These are phyloP conservation scores for Aurantiochytrium sp. DNA, from an alignment of 108 stramenopile genomes.

Conservation along the genomic window DNA sequence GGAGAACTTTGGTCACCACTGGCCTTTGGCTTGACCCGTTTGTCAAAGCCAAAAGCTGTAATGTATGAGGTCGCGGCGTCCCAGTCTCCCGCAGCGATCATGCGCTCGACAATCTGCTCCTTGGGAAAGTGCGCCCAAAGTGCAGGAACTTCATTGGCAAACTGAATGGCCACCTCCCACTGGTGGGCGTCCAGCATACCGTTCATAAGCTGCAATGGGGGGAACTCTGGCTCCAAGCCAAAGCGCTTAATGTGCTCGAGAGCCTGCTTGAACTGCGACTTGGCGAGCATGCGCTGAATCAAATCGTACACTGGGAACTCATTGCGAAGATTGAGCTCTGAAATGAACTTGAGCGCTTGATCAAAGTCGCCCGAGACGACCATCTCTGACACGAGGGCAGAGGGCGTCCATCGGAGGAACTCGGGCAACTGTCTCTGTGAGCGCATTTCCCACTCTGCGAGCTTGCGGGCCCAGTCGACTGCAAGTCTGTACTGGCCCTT, in stretches of 20 bases:
- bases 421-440: background rate
- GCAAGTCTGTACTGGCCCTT: slow-evolving; percentile 7
- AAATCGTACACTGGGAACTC: background rate
- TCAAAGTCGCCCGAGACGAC: background rate
- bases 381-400: background rate
- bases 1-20: background rate
- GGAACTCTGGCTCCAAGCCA: background rate
- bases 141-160: slow-evolving; percentile 1
- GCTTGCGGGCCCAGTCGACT: slow-evolving; percentile 5
- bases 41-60: background rate
- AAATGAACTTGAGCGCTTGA: background rate
- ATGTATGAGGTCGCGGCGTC: background rate
- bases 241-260: slow-evolving; percentile 3
- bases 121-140: slow-evolving; percentile 8
- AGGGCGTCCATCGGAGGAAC: background rate
- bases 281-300: background rate
- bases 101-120: background rate
- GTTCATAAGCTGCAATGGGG: slow-evolving; percentile 8
- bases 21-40: background rate
- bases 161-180: slow-evolving; percentile 12
- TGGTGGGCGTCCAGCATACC: slow-evolving; percentile 15
- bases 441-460: background rate
- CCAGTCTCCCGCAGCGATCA: background rate
- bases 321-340: background rate
- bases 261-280: slow-evolving; percentile 13